Evolutionary conservation across 331 rosid species (phyloP), one percentile per base, ranked within the genome.

Genomic region (Spiraea crenata): DNA sequence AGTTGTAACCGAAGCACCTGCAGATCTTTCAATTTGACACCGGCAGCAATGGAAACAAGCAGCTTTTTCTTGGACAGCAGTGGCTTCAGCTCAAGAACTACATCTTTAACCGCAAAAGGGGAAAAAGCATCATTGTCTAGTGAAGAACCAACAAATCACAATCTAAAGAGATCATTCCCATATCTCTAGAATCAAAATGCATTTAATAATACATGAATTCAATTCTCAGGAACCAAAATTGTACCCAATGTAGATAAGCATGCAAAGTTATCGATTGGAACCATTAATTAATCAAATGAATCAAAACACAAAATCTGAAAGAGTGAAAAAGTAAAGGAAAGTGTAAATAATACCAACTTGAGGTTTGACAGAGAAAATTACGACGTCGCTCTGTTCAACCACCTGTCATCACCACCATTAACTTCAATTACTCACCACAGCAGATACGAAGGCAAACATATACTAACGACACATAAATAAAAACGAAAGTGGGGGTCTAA

Each of bases 331-430:
- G 31, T 15, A 37, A 37, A 14, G 64, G 44, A 59, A 15, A 59
- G 25, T 59, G 20, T 39, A 59, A 35, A 65, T 82, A 35, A 65
- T 82, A 91, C 99, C 88, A 65, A 81, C 83, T 84, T 89, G 99
- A 81, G 98, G 99, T 61, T 95, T 95, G 62, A 95, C 93, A 19
- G 99, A 86, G 79, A 93, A 89, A 76, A 95, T 81, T 57, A 95
- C 85, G 63, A 95, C 85, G 74, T 91, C 92, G 70, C 98, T 91
- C 15, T 78, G 84, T 57, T 85, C 83, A 72, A 95, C 86, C 10
- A 95, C 99, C 96, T 95, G 85, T 6, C 19, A 42, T 31, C 10
- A 52, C 5, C 35, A 57, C 7, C n/a, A 3, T 7, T 16, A 60
- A 60, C 65, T 37, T 9, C 45, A 60, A 20, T 38, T 10, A 8